Percentiles rank a stretch among this genome's conserved stretches.
phyloP scores from a whole-genome alignment of 139 green algal species.

The Bryopsis sp. region DNA sequence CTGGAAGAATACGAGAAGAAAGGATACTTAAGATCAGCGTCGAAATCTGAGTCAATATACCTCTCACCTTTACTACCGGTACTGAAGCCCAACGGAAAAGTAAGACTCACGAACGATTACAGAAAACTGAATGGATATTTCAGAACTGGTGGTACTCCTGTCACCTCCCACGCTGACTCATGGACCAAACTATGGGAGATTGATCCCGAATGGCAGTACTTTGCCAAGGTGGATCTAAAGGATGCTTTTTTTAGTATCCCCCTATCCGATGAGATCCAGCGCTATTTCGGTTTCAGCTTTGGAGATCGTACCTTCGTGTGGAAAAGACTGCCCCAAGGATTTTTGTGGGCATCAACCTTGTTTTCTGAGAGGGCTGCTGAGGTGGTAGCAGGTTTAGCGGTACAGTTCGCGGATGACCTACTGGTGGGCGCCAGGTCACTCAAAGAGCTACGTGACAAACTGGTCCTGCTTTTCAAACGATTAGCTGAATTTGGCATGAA shows the following conservation, averaged over 20 bases:
- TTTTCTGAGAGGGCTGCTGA: neutral
- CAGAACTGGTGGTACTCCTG: neutral
- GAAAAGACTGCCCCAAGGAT: neutral
- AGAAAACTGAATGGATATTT: slow-evolving; percentile 7
- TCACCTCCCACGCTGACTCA: neutral
- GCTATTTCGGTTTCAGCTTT: neutral
- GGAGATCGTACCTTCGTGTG: neutral
- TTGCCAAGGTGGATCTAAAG: neutral
- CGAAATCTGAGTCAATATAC: neutral
- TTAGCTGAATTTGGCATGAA: neutral
- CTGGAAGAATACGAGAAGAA: neutral
- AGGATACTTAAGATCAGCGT: neutral
- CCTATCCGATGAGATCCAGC: neutral
- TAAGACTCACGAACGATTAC: neutral
- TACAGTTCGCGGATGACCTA: neutral
- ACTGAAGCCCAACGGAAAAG: neutral
- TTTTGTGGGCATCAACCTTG: neutral
- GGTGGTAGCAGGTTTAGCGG: neutral
- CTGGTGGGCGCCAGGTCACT: neutral
- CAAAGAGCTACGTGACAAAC: neutral
- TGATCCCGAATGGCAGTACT: neutral
- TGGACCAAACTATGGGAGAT: neutral
- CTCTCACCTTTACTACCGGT: neutral
- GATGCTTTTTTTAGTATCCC: neutral
- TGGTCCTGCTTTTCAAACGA: neutral